Base-by-base conservation (phyloP, 176 grass and related monocot genomes). In the Typha latifolia region DNA sequence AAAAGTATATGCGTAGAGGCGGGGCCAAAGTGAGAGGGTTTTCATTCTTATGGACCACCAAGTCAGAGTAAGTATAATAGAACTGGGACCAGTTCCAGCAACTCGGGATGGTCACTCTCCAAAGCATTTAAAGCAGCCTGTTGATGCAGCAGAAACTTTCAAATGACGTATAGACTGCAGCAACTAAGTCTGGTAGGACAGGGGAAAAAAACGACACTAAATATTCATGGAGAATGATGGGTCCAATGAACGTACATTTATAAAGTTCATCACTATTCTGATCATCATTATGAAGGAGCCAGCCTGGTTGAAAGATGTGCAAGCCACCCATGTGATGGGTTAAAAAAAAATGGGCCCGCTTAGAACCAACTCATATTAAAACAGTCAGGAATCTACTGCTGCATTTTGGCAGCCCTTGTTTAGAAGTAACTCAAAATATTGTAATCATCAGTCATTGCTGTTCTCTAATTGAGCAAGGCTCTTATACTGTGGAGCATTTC, bases 221-320 rank as follows among this genome's bases (percentile, higher is more conserved):
- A 6, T 19, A 14, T 21, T 59, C 53, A 59, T 59, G 15, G 53
- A 21, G 53, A 16, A 59, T 59, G 53, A 59, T 59, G 16, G 53
- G 18, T 21, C 53, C 53, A 6, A 59, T 9, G 16, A 16, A 59
- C 20, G 18, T 4, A 16, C 53, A 62, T 62, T 49, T 8, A 72
- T 55, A 48, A 61, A 71, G 31, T 20, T 71, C 70, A 43, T 49
- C 15, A 72, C 5, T 14, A 43, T 22, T 59, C 11, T 62, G 53
- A 61, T 4, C 69, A 24, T 62, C 69, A 72, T 62, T 49, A 62
- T 12, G 6, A 10, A 19, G 32, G 69, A 61, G 3, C 53, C 53
- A 59, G n/a, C 11, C 18, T 20, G 31, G 11, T 14, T 3, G 27
- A 12, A 61, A 48, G 26, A 14, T 18, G 32, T 15, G 13, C 26